These are phyloP conservation scores for Athelia psychrophila DNA, from an alignment of 1,284 basidiomycete species.

Conservation along the genomic window DNA sequence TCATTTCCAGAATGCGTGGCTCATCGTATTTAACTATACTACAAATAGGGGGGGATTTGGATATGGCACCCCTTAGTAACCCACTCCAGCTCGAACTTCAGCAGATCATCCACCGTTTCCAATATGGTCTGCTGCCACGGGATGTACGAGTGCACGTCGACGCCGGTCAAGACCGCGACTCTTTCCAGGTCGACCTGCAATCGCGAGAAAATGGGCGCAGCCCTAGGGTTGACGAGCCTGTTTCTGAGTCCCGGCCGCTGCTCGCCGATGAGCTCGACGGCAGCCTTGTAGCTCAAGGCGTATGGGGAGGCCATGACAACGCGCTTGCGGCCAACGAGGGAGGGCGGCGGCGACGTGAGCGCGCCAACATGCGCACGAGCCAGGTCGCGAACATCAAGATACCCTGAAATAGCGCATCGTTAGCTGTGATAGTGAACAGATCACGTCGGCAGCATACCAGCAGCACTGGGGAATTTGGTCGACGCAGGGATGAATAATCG, in stretches of 20 bases:
- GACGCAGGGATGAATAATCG: conserved; percentile 15
- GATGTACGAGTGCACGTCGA: neutral
- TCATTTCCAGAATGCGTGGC: too few relatives aligned
- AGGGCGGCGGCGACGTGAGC: conserved; percentile 5
- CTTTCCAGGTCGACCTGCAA: neutral
- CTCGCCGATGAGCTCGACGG: conserved; percentile 5
- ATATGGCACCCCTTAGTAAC: neutral
- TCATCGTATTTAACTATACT: too few relatives aligned
- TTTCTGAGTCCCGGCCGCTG: conserved; percentile 9
- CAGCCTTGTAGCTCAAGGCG: conserved; percentile 7
- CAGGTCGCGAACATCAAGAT: conserved; percentile 20
- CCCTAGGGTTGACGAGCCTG: conserved; percentile 1
- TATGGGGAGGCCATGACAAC: conserved; percentile 4
- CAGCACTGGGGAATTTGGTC: conserved; percentile 6
- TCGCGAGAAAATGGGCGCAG: neutral
- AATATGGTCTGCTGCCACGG: neutral
- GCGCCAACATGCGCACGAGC: conserved; percentile 17
- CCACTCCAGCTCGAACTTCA: conserved; percentile 1
- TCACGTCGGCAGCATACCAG: neutral
- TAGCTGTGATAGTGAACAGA: neutral
- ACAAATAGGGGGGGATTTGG: too few relatives aligned
- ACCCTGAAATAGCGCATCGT: neutral
- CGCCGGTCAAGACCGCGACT: neutral
- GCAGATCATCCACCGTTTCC: neutral
- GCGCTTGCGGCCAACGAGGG: conserved; percentile 2